A percentile compares a stretch with the other conserved stretches of the same genome.
Evolutionary conservation across 805 yeast species (phyloP).

Genomic region (Starmerella bacillaris): DNA sequence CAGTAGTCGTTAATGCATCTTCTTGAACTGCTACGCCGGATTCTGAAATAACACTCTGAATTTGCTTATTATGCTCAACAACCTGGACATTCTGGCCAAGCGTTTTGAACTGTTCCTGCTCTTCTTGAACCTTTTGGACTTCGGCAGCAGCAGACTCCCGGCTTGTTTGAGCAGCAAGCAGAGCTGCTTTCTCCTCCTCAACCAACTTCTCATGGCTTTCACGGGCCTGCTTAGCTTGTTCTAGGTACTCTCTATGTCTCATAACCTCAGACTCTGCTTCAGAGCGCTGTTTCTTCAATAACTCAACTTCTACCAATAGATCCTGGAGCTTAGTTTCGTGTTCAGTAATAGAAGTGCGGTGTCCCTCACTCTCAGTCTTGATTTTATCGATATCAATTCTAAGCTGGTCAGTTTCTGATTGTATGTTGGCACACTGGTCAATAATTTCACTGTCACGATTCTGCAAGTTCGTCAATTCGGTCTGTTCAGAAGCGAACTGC

Average conservation of each 20-base stretch:
- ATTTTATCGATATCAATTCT: not conserved
- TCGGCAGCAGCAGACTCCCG: slow-evolving; percentile 1
- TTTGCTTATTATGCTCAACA: too few relatives aligned
- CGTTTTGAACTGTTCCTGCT: too few relatives aligned
- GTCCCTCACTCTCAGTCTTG: slow-evolving; percentile 2
- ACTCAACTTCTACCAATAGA: slow-evolving; percentile 6
- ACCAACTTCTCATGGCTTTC: slow-evolving; percentile 3
- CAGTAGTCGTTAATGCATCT: not conserved
- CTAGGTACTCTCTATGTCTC: slow-evolving; percentile 8
- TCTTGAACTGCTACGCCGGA: too few relatives aligned
- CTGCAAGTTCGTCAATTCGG: slow-evolving; percentile 2
- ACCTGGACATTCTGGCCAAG: too few relatives aligned
- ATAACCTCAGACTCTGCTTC: slow-evolving; percentile 12
- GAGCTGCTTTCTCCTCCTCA: slow-evolving; percentile 4
- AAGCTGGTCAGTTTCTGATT: slow-evolving; percentile 7
- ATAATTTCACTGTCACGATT: slow-evolving; percentile 9
- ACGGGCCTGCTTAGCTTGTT: slow-evolving; percentile 6
- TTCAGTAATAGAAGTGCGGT: slow-evolving; percentile 3
- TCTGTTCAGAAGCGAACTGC: slow-evolving; percentile 12
- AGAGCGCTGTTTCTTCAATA: slow-evolving; percentile 5
- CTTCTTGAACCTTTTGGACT: not conserved
- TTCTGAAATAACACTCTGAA: too few relatives aligned
- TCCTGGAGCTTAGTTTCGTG: slow-evolving; percentile 3
- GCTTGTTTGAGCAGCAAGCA: slow-evolving; percentile 3
- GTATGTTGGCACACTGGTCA: slow-evolving; percentile 1